phyloP scores from a whole-genome alignment of 345 rosid genomes.

The Punica granatum region DNA sequence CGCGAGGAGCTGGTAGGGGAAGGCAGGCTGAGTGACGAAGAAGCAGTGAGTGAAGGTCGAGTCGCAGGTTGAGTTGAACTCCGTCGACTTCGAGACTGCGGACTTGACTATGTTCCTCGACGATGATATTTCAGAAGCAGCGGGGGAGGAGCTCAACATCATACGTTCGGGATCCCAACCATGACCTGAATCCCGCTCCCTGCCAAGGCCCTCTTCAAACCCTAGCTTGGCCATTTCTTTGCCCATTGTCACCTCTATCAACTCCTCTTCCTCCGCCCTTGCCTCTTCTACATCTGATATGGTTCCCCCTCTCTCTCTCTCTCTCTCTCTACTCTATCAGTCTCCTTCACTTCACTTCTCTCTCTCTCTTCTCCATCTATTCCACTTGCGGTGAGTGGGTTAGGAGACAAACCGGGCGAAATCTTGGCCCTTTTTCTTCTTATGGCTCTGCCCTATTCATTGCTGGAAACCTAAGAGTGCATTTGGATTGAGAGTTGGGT shows the following conservation, averaged over 20 bases:
- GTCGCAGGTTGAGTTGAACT: conserved; percentile 55
- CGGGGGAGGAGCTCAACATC: too few species aligned
- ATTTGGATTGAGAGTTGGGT: too few species aligned
- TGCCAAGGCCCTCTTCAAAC: too few species aligned
- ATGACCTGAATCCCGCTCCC: too few species aligned
- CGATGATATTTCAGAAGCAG: too few species aligned
- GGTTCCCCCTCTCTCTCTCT: neutral
- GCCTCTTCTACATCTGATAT: too few species aligned
- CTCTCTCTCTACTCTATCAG: conserved; percentile 1
- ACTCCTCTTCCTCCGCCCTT: too few species aligned
- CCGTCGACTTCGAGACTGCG: conserved; percentile 31
- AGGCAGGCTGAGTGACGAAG: conserved; percentile 61
- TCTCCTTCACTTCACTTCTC: too few species aligned
- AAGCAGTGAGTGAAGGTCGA: conserved; percentile 58
- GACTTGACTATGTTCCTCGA: conserved; percentile 45
- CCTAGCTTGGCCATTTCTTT: too few species aligned
- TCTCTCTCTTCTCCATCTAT: neutral
- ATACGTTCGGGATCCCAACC: too few species aligned
- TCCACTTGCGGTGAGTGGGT: neutral
- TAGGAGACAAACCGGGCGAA: neutral
- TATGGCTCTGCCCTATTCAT: neutral
- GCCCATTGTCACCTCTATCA: too few species aligned
- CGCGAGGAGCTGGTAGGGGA: conserved; percentile 61
- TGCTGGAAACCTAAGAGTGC: too few species aligned
- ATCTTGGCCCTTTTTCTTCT: neutral